Base-by-base conservation (phyloP, 2,329 filamentous ascomycete genomes). In the Aureobasidium sp. region DNA sequence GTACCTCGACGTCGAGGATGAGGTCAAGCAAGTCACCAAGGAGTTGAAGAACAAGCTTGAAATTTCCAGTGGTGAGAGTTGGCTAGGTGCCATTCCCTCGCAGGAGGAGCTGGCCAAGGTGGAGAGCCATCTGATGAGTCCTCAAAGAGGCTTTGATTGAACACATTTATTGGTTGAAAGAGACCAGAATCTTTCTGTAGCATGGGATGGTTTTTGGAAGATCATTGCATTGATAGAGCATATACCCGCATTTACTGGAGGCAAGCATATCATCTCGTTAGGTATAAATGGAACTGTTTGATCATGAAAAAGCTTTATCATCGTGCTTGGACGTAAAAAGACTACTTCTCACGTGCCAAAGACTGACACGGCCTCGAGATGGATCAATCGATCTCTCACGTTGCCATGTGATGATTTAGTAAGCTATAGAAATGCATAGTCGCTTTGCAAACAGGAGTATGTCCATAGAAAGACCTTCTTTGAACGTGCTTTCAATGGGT, bases 1-100 rank as follows among this genome's bases (percentile, higher is more conserved):
- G 9, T 99, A 94, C 70, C 82, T 99, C 0, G 83, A 84, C 53
- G 84, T 97, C 1, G 87, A 96, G 69, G 84, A 95, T 1, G 87
- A 97, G 71, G 84, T 96, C 1, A 83, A 90, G 1, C 79, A 80
- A 36, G 85, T 97, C 61, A 97, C 92, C 0, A 78, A 84, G 70
- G 87, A 94, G 74, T 77, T 99, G 48, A 82, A 80, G 67, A 76
- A 85, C 65, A 86, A 85, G 76, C 68, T 76, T 53, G 73, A 71
- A 58, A 68, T 68, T 5, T 69, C 66, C 45, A 67, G 66, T 45
- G 63, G 66, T 61, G 70, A 74, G 4, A 68, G 70, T 8, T 81
- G 77, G 75, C 73, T 81, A 70, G 79, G 79, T 1, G 68, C 65
- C 39, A 45, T 76, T 0, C 77, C 78, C 12, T 31, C 39, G 5